phyloP scores from a whole-genome alignment of 2,329 filamentous ascomycete species.

The Tolypocladium capitatum region DNA sequence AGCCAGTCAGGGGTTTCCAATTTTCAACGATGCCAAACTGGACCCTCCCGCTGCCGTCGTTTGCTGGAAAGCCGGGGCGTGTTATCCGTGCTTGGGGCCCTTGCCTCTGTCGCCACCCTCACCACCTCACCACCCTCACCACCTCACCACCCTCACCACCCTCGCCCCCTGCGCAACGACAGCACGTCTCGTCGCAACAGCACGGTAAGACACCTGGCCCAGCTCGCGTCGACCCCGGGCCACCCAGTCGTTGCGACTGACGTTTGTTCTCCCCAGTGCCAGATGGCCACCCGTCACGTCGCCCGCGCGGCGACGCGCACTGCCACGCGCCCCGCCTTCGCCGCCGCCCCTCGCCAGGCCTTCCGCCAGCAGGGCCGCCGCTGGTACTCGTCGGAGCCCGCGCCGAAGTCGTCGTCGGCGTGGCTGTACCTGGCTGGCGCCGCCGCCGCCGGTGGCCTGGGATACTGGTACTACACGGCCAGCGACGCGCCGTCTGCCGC shows the following conservation, averaged over 20 bases:
- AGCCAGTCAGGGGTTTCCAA: slow-evolving; percentile 7
- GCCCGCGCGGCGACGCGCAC: slow-evolving; percentile 46
- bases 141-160: background rate
- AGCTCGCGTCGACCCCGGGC: background rate
- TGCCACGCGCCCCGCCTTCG: slow-evolving; percentile 42
- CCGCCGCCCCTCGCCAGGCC: slow-evolving; percentile 47
- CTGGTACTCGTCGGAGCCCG: slow-evolving; percentile 62
- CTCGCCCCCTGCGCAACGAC: background rate
- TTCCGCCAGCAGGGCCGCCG: slow-evolving; percentile 66
- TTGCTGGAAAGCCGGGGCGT: background rate
- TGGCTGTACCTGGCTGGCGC: slow-evolving; percentile 46
- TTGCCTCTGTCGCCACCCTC: too few species aligned
- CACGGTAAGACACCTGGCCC: background rate
- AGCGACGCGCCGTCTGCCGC: slow-evolving; percentile 33
- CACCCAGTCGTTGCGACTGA: background rate
- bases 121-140: background rate
- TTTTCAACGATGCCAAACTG: slow-evolving; percentile 5
- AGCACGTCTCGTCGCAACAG: background rate
- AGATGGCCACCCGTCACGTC: slow-evolving; percentile 37
- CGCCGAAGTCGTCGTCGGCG: slow-evolving; percentile 34
- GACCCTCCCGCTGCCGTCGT: slow-evolving; percentile 1
- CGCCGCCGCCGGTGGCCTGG: slow-evolving; percentile 47
- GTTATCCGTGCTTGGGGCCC: background rate
- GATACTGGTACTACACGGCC: slow-evolving; percentile 52
- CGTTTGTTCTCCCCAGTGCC: slow-evolving; percentile 1